phyloP scores from a whole-genome alignment of 495 filamentous ascomycete genomes.

The Rostrohypoxylon terebratum region DNA sequence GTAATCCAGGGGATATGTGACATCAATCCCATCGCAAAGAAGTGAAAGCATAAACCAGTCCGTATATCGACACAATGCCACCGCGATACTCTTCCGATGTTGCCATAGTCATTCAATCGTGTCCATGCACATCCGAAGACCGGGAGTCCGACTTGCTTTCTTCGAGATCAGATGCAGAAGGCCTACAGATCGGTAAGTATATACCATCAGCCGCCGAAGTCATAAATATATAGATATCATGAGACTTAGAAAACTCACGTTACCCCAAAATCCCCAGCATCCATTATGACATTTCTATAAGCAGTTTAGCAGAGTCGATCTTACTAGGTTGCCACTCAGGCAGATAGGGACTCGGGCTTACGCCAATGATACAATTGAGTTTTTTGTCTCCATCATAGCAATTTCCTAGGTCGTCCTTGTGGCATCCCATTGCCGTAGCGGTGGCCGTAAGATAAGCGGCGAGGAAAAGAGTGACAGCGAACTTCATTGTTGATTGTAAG shows the following conservation, averaged over 20 bases:
- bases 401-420: neutral
- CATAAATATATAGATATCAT: neutral
- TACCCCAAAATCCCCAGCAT: neutral
- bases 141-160: neutral
- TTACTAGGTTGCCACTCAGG: neutral
- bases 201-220: neutral
- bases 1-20: neutral
- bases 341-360: neutral
- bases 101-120: neutral
- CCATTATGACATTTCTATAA: neutral
- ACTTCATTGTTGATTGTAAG: neutral
- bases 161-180: neutral
- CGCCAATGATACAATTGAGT: neutral
- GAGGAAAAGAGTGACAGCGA: neutral
- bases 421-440: neutral
- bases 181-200: neutral
- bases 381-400: neutral
- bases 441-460: neutral
- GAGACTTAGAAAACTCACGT: neutral
- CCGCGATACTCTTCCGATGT: neutral
- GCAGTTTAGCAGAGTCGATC: neutral
- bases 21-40: neutral
- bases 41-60: neutral
- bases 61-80: neutral
- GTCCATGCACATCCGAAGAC: neutral